A percentile compares a stretch with the other conserved stretches of the same genome.
Evolutionary conservation across 78 protist species (phyloP).

Genomic region (Guillardia theta): DNA sequence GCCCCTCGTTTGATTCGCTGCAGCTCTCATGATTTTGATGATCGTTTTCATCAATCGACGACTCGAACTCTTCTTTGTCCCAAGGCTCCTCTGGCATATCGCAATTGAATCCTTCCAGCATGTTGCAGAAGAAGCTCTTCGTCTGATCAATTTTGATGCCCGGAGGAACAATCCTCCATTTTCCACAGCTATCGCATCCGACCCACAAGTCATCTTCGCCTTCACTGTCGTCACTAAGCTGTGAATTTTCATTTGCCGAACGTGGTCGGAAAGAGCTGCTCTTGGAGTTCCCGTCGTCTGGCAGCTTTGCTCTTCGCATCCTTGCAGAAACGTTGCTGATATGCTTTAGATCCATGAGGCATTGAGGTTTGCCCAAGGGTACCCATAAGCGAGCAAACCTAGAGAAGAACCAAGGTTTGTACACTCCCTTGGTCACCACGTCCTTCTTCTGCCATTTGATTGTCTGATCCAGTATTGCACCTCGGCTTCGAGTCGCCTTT

Average conservation of each 20-base stretch:
- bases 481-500: not conserved
- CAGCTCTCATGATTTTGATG: no score
- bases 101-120: not conserved
- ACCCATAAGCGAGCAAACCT: not conserved
- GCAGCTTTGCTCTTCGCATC: not conserved
- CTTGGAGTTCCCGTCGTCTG: not conserved
- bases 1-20: no score
- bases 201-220: not conserved
- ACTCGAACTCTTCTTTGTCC: not conserved
- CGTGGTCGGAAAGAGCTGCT: not conserved
- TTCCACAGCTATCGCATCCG: not conserved
- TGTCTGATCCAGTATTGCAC: not conserved
- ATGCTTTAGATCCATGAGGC: not conserved
- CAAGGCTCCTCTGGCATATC: not conserved
- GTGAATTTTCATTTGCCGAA: not conserved
- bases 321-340: not conserved
- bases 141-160: not conserved
- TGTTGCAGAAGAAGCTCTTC: not conserved
- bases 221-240: not conserved
- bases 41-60: no score
- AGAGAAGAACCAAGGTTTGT: constrained; percentile 3
- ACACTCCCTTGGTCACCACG: not conserved
- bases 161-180: not conserved
- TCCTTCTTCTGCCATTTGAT: not conserved
- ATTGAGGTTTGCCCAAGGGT: not conserved